Evolutionary conservation across 2,329 filamentous ascomycete genomes (phyloP).

Genomic region (Pochonia chlamydosporia): DNA sequence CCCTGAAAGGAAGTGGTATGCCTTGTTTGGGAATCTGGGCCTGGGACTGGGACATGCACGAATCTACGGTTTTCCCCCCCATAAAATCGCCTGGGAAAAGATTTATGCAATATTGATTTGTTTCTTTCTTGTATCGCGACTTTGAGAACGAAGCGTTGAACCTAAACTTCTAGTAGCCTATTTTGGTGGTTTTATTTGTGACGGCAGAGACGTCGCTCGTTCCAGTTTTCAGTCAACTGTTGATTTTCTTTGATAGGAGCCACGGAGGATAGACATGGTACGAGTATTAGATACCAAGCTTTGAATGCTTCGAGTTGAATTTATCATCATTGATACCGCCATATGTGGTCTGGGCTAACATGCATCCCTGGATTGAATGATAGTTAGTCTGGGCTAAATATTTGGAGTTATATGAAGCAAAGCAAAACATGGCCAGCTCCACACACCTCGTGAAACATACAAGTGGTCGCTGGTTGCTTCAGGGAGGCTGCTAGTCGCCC

Average conservation of each 20-base stretch:
- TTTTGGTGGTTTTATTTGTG: neutral
- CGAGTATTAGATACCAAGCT: conserved; percentile 5
- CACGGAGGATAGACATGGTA: conserved; percentile 1
- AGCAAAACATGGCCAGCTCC: too few species aligned
- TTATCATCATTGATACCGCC: neutral
- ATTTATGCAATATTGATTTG: neutral
- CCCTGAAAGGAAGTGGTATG: too few species aligned
- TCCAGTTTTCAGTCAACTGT: neutral
- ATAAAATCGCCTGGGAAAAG: neutral
- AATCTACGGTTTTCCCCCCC: too few species aligned
- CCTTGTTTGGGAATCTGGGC: too few species aligned
- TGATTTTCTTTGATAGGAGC: neutral
- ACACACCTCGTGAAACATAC: too few species aligned
- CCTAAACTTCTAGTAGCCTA: neutral
- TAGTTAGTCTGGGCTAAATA: too few species aligned
- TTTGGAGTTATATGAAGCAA: too few species aligned
- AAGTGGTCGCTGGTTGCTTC: too few species aligned
- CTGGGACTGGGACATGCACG: too few species aligned
- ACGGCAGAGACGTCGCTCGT: neutral
- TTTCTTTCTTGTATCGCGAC: neutral
- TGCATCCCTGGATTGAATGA: too few species aligned
- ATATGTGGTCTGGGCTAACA: too few species aligned
- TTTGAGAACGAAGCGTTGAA: neutral
- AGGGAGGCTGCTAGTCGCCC: too few species aligned
- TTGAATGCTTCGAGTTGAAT: neutral